phyloP scores from a whole-genome alignment of 2,329 filamentous ascomycete species.

The Cercospora citrullina region DNA sequence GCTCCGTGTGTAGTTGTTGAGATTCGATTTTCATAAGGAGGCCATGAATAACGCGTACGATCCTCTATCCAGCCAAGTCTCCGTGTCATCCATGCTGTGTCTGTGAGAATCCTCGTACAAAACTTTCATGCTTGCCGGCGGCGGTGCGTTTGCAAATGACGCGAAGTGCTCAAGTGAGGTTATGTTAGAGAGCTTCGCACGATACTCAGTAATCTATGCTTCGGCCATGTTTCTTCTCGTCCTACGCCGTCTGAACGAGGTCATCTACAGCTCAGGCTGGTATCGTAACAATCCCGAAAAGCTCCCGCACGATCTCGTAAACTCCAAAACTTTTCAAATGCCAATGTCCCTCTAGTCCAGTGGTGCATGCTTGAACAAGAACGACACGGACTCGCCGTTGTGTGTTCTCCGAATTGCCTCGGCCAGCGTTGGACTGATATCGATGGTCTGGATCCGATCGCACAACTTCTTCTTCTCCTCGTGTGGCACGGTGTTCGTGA shows the following conservation, averaged over 20 bases:
- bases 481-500: slow-evolving; percentile 85
- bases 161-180: not conserved
- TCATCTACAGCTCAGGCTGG: not conserved
- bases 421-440: slow-evolving; percentile 82
- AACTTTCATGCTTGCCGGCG: not conserved
- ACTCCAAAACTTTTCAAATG: slow-evolving; percentile 3
- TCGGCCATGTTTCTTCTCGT: not conserved
- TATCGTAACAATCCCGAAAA: slow-evolving; percentile 1
- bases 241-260: not conserved
- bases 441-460: slow-evolving; percentile 82
- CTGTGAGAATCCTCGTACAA: not conserved
- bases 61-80: not conserved
- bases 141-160: not conserved
- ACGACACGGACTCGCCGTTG: slow-evolving; percentile 67
- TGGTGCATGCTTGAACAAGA: slow-evolving; percentile 67
- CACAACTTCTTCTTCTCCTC: slow-evolving; percentile 78
- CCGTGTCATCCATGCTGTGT: not conserved
- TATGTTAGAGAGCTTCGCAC: not conserved
- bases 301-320: not conserved
- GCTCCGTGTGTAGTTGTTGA: not conserved
- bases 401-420: slow-evolving; percentile 69
- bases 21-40: not conserved
- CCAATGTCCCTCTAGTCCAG: slow-evolving; percentile 14
- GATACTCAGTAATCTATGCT: not conserved
- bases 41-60: not conserved